Conservation (phyloP, 495 filamentous ascomycete species). For the Aspergillus avenaceus region DNA sequence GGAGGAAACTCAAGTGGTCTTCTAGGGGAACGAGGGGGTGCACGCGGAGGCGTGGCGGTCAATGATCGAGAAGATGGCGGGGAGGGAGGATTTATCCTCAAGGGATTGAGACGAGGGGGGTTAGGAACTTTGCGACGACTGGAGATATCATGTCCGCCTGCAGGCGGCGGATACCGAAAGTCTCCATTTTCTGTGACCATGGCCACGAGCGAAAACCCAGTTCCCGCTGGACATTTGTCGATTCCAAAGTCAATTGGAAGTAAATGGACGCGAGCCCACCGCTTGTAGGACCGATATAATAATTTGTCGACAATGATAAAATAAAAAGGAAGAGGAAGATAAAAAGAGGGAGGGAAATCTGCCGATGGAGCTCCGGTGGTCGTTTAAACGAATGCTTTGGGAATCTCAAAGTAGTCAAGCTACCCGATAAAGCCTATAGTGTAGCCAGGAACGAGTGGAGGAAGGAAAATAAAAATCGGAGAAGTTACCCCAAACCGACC, state of each 20-base stretch:
- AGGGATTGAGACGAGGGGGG: slow-evolving; percentile 31
- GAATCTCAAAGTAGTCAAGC: slow-evolving; percentile 3
- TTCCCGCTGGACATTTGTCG: slow-evolving; percentile 46
- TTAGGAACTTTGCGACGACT: slow-evolving; percentile 31
- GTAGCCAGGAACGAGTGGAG: slow-evolving; percentile 12
- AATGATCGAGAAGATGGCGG: slow-evolving; percentile 19
- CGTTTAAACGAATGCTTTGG: slow-evolving; percentile 13
- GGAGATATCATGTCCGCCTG: slow-evolving; percentile 30
- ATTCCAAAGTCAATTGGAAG: slow-evolving; percentile 9
- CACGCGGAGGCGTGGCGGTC: slow-evolving; percentile 18
- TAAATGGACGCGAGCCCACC: slow-evolving; percentile 3
- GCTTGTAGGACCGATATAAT: not conserved
- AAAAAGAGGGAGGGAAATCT: slow-evolving; percentile 4
- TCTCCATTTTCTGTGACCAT: slow-evolving; percentile 48
- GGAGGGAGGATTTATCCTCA: slow-evolving; percentile 30
- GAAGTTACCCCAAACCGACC: slow-evolving; percentile 2
- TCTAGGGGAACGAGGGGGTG: slow-evolving; percentile 26
- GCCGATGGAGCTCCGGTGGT: slow-evolving; percentile 2
- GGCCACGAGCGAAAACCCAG: slow-evolving; percentile 41
- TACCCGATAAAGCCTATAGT: slow-evolving; percentile 4
- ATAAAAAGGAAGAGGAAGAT: not conserved
- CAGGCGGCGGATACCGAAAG: slow-evolving; percentile 33
- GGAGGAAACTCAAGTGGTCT: slow-evolving; percentile 14
- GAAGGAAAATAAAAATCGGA: slow-evolving; percentile 7
- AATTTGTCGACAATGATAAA: not conserved